A percentile compares a stretch with the other conserved stretches of the same genome.
phyloP scores from a whole-genome alignment of 2,329 filamentous ascomycete species.

The Stachybotrys chartarum region DNA sequence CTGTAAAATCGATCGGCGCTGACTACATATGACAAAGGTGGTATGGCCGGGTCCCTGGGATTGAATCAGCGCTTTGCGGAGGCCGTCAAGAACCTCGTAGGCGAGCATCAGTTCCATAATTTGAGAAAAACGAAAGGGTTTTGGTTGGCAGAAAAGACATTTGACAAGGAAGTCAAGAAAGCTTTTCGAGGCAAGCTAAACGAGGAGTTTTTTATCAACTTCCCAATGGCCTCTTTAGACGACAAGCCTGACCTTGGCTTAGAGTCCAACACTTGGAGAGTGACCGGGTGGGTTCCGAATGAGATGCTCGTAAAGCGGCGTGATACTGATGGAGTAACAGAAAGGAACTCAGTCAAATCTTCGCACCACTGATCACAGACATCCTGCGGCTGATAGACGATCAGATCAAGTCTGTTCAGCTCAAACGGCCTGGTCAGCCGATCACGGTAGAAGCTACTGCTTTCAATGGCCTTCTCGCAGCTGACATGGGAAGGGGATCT shows the following conservation, averaged over 20 bases:
- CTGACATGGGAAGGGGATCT: constrained; percentile 12
- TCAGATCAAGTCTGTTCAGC: constrained; percentile 7
- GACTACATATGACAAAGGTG: constrained; percentile 3
- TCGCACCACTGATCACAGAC: constrained; percentile 12
- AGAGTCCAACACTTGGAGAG: constrained; percentile 7
- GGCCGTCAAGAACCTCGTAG: constrained; percentile 9
- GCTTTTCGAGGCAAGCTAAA: constrained; percentile 6
- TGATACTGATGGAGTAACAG: not conserved
- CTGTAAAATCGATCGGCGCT: not conserved
- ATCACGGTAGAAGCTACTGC: constrained; percentile 3
- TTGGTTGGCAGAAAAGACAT: constrained; percentile 6
- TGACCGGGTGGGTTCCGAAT: constrained; percentile 8
- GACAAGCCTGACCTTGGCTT: constrained; percentile 7
- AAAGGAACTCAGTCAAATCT: constrained; percentile 3
- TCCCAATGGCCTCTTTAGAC: constrained; percentile 9
- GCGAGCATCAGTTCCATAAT: constrained; percentile 5
- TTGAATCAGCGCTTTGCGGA: constrained; percentile 12
- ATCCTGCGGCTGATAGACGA: constrained; percentile 10
- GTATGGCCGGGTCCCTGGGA: constrained; percentile 14
- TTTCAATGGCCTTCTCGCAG: not conserved
- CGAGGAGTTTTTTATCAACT: constrained; percentile 10
- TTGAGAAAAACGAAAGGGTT: constrained; percentile 7
- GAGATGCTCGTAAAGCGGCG: not conserved
- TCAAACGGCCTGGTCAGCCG: constrained; percentile 3
- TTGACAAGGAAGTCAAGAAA: constrained; percentile 12